Evolutionary conservation across 345 rosid species (phyloP).

Genomic region (Arabidopsis thaliana): DNA sequence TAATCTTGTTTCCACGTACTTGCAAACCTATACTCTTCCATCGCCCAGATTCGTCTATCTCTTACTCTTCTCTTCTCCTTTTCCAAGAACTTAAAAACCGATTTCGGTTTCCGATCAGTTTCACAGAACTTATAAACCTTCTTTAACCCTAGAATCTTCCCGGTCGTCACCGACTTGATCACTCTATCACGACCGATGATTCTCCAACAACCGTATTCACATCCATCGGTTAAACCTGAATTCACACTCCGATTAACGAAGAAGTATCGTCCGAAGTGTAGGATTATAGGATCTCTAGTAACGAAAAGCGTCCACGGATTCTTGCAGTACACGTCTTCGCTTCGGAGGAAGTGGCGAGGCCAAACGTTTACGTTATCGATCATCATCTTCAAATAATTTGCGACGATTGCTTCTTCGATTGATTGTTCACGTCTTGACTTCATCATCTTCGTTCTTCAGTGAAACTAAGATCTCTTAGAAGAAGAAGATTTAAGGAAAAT

Average conservation of each 20-base stretch:
- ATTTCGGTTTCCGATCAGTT: neutral
- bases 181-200: constrained; percentile 11
- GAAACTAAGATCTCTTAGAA: constrained; percentile 1
- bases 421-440: neutral
- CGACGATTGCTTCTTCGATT: constrained; percentile 2
- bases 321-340: constrained; percentile 23
- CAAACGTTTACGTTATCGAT: neutral
- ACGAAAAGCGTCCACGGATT: constrained; percentile 10
- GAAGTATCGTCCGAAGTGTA: constrained; percentile 5
- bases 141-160: constrained; percentile 25
- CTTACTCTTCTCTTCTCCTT: constrained; percentile 23
- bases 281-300: neutral
- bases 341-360: neutral
- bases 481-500: neutral
- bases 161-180: neutral
- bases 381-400: constrained; percentile 12
- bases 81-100: neutral
- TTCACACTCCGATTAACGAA: neutral
- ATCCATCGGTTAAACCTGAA: constrained; percentile 18
- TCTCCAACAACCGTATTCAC: constrained; percentile 29
- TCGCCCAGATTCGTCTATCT: constrained; percentile 23
- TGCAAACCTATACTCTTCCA: constrained; percentile 29
- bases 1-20: constrained; percentile 22
- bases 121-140: constrained; percentile 23
- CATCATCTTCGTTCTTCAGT: neutral